A percentile compares a stretch with the other conserved stretches of the same genome.
Evolutionary conservation across 306 rosid genomes (phyloP).

Genomic region (Sphenostylis stenocarpa): DNA sequence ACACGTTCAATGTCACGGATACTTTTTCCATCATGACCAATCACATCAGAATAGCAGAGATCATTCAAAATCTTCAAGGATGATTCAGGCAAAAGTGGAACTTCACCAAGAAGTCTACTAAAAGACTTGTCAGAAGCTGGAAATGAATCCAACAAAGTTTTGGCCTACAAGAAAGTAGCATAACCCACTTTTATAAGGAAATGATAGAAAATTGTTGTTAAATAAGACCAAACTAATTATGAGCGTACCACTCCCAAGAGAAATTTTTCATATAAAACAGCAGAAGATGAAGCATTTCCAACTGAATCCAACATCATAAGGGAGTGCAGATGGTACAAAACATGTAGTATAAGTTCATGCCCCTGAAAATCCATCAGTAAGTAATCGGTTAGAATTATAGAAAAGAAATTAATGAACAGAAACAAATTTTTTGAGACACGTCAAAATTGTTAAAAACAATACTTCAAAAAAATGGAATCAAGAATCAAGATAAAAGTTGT

Average conservation of each 20-base stretch:
- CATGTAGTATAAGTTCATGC: conserved; percentile 85
- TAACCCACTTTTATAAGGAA: conserved; percentile 26
- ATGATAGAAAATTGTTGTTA: not conserved
- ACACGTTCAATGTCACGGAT: conserved; percentile 85
- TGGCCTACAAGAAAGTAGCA: conserved; percentile 57
- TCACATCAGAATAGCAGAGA: conserved; percentile 74
- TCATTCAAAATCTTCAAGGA: conserved; percentile 68
- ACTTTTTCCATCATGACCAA: conserved; percentile 65
- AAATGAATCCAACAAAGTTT: conserved; percentile 74
- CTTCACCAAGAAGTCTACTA: conserved; percentile 96
- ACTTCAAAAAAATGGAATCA: not conserved
- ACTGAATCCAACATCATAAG: conserved; percentile 55
- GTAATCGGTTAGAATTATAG: conserved; percentile 24
- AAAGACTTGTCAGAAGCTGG: conserved; percentile 95
- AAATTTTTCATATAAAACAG: conserved; percentile 76
- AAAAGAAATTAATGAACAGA: conserved; percentile 16
- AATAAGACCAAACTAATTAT: conserved; percentile 33
- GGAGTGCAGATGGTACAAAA: conserved; percentile 83
- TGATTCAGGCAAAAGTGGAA: conserved; percentile 81
- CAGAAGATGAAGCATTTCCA: conserved; percentile 56
- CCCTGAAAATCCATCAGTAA: conserved; percentile 65
- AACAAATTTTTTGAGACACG: not conserved
- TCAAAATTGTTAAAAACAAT: not conserved
- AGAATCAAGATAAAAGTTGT: not conserved
- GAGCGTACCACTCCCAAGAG: conserved; percentile 81